Evolutionary conservation across 2,329 filamentous ascomycete genomes (phyloP).

Genomic region (Fonsecaea pedrosoi): DNA sequence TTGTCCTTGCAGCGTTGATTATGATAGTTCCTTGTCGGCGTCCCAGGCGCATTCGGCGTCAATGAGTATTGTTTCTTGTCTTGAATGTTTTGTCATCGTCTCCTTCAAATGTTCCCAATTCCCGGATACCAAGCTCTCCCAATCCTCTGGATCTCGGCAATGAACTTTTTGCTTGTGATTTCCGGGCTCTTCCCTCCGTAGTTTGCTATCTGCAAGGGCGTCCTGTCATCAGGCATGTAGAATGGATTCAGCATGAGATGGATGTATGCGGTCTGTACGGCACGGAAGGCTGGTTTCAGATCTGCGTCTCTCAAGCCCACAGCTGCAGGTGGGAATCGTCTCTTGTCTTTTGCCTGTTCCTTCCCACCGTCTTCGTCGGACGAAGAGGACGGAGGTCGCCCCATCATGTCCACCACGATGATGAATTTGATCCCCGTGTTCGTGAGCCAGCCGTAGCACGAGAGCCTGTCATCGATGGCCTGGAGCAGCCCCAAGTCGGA

Average conservation of each 20-base stretch:
- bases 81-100: not conserved
- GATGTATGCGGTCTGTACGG: slow-evolving; percentile 92
- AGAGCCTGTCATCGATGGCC: slow-evolving; percentile 89
- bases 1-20: not conserved
- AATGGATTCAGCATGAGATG: slow-evolving; percentile 91
- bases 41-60: not conserved
- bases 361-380: slow-evolving; percentile 34
- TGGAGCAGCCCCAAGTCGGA: slow-evolving; percentile 92
- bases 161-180: slow-evolving; percentile 82
- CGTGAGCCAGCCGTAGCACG: slow-evolving; percentile 94
- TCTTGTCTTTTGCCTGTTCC: slow-evolving; percentile 38
- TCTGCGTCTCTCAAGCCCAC: slow-evolving; percentile 83
- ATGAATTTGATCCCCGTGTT: slow-evolving; percentile 94
- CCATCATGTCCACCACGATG: slow-evolving; percentile 88
- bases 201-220: slow-evolving; percentile 61
- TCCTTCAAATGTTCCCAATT: slow-evolving; percentile 48
- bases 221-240: slow-evolving; percentile 85
- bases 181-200: slow-evolving; percentile 59
- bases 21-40: not conserved
- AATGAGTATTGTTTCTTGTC: not conserved
- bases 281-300: slow-evolving; percentile 86
- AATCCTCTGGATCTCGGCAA: slow-evolving; percentile 81
- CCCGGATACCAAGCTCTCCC: slow-evolving; percentile 85
- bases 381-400: slow-evolving; percentile 59
- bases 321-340: slow-evolving; percentile 49